A percentile compares a stretch with the other conserved stretches of the same genome.
phyloP scores from a whole-genome alignment of 2,329 filamentous ascomycete species.

The Cyphellophora europaea region DNA sequence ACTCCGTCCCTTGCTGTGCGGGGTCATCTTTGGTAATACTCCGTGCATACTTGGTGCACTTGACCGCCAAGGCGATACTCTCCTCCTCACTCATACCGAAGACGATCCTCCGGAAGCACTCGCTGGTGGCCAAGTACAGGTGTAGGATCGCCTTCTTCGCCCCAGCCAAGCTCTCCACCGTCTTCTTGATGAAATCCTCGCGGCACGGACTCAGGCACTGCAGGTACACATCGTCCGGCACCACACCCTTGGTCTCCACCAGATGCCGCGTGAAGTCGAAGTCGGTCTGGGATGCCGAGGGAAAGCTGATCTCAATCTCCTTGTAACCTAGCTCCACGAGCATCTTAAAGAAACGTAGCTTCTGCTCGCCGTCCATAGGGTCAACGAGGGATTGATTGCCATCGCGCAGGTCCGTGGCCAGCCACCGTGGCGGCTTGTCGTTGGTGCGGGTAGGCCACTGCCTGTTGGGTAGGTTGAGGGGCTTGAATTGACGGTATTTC shows the following conservation, averaged over 20 bases:
- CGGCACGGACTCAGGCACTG: slow-evolving; percentile 90
- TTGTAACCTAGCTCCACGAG: slow-evolving; percentile 88
- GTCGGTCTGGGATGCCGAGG: slow-evolving; percentile 87
- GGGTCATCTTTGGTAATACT: slow-evolving; percentile 79
- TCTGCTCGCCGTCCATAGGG: slow-evolving; percentile 94
- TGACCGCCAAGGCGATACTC: slow-evolving; percentile 69
- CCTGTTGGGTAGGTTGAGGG: slow-evolving; percentile 39
- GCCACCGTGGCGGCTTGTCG: slow-evolving; percentile 80
- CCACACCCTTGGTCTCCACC: slow-evolving; percentile 71
- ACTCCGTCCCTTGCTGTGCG: slow-evolving; percentile 45
- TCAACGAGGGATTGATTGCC: slow-evolving; percentile 90
- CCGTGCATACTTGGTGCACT: slow-evolving; percentile 76
- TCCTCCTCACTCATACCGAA: slow-evolving; percentile 82
- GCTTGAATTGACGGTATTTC: slow-evolving; percentile 39
- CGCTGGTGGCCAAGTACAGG: slow-evolving; percentile 91
- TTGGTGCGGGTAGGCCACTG: slow-evolving; percentile 76
- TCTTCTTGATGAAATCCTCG: slow-evolving; percentile 79
- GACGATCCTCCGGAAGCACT: slow-evolving; percentile 86
- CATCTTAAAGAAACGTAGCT: slow-evolving; percentile 93
- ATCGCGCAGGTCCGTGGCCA: slow-evolving; percentile 80
- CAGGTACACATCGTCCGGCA: slow-evolving; percentile 82
- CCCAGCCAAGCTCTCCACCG: slow-evolving; percentile 79
- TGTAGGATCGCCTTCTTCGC: slow-evolving; percentile 91
- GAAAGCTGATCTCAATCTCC: slow-evolving; percentile 95
- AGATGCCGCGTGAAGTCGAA: slow-evolving; percentile 88